Conservation (phyloP, 257 asterid species). For the Vinca minor region DNA sequence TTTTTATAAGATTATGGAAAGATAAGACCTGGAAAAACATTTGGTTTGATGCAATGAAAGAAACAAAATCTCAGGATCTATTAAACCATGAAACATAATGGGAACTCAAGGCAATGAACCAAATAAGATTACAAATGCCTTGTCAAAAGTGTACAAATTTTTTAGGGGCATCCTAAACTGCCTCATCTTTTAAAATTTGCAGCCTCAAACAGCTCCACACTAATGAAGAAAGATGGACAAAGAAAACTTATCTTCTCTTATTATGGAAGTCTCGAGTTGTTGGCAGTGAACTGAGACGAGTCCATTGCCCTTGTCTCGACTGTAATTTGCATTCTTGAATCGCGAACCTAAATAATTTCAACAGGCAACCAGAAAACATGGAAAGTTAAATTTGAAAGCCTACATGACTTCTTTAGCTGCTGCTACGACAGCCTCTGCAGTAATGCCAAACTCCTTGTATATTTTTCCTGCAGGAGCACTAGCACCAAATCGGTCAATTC, state of each 20-base stretch:
- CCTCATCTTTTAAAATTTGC: slow-evolving; percentile 24
- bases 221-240: slow-evolving; percentile 13
- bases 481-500: slow-evolving; percentile 58
- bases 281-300: slow-evolving; percentile 16
- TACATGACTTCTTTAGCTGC: slow-evolving; percentile 60
- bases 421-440: slow-evolving; percentile 63
- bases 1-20: no score
- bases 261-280: slow-evolving; percentile 26
- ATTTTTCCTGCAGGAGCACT: slow-evolving; percentile 58
- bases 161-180: slow-evolving; percentile 32
- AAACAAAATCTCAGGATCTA: no score
- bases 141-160: slow-evolving; percentile 27
- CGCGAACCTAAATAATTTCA: slow-evolving; percentile 9
- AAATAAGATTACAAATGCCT: slow-evolving; percentile 30
- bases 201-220: slow-evolving; percentile 22
- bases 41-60: no score
- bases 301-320: slow-evolving; percentile 13
- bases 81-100: no score
- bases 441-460: slow-evolving; percentile 56
- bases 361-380: slow-evolving; percentile 20
- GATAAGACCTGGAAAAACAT: no score
- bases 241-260: slow-evolving; percentile 30
- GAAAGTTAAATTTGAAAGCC: slow-evolving; percentile 18
- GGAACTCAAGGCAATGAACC: slow-evolving; percentile 13
- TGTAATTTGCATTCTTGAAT: slow-evolving; percentile 11